These are phyloP conservation scores for Aspergillus uvarum DNA, from an alignment of 2,329 filamentous ascomycete species.

Conservation along the genomic window DNA sequence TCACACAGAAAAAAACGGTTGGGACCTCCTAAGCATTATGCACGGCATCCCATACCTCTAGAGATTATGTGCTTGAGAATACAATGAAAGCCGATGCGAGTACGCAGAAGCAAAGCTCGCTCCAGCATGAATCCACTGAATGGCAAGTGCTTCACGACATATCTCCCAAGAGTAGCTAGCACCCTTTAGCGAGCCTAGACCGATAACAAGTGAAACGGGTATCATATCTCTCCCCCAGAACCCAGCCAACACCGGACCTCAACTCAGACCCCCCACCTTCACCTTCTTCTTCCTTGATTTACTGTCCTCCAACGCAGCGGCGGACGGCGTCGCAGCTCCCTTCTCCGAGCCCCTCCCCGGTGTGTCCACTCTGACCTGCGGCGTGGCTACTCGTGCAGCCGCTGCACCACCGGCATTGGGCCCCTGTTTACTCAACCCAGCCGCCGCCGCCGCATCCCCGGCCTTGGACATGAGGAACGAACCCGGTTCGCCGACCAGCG, in stretches of 20 bases:
- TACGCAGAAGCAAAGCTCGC: background rate
- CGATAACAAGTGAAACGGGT: background rate
- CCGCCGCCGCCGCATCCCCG: constrained; percentile 29
- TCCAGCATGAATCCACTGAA: background rate
- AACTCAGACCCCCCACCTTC: constrained; percentile 29
- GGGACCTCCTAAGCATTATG: no score
- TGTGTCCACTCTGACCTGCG: constrained; percentile 35
- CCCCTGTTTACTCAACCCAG: constrained; percentile 21
- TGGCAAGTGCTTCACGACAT: no score
- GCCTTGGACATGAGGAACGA: constrained; percentile 56
- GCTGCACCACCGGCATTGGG: constrained; percentile 7
- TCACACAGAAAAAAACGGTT: no score
- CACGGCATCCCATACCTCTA: no score
- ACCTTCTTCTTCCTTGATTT: constrained; percentile 40
- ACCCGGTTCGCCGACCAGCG: constrained; percentile 62
- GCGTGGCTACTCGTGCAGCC: constrained; percentile 28
- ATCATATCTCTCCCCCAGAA: background rate
- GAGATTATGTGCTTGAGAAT: background rate
- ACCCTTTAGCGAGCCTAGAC: no score
- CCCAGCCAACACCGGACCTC: background rate
- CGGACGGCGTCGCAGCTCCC: constrained; percentile 28
- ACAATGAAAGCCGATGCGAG: background rate
- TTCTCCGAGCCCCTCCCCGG: constrained; percentile 33
- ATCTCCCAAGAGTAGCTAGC: no score
- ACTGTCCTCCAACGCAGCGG: constrained; percentile 34